Base-by-base conservation (phyloP, 345 rosid species). In the Salix udensis region DNA sequence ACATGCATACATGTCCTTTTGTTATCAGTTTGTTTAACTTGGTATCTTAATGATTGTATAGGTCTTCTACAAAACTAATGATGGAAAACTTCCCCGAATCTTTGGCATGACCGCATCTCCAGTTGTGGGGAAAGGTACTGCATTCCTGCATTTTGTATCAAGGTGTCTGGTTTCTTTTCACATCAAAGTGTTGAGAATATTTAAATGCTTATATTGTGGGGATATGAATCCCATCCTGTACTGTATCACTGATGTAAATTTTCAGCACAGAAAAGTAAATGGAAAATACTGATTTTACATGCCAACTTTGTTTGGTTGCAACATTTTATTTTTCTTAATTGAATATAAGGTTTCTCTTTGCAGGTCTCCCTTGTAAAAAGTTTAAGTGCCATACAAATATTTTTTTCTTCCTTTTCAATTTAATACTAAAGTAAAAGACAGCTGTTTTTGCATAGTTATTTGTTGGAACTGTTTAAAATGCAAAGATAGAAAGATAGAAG, bases 101-200 rank as follows among this genome's bases (percentile, higher is more conserved):
- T 95, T 95, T 85, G 98, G 98, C 84, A 92, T 95, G 98, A 95
- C 98, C 19, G 97, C 98, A 61, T 95, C 98, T 79, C 98, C 97
- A 28, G 83, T 95, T 62, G 91, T 92, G 67, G 97, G 98, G 72
- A 89, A 91, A 95, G 98, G 98, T 95, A 84, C 81, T 71, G 9
- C 39, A 39, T 64, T 9, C 12, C 68, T 74, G 19, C 64, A 68
- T 19, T 74, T 82, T 65, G 52, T 34, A 40, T 69, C 64, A 76
- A 18, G 66, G 21, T 70, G 15, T 18, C 58, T 13, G 42, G 30
- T 65, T 75, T 61, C 62, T 75, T 71, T 44, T 60, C 42, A 16
- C 6, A 74, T 58, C 6, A 46, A 70, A 40, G 70, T 30, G 24
- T 30, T 65, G 30, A 78, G 53, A 65, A 5, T 39, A 36, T 65